Conservation (phyloP, 108 stramenopile genomes). For the Pseudonitzschia multiseries region DNA sequence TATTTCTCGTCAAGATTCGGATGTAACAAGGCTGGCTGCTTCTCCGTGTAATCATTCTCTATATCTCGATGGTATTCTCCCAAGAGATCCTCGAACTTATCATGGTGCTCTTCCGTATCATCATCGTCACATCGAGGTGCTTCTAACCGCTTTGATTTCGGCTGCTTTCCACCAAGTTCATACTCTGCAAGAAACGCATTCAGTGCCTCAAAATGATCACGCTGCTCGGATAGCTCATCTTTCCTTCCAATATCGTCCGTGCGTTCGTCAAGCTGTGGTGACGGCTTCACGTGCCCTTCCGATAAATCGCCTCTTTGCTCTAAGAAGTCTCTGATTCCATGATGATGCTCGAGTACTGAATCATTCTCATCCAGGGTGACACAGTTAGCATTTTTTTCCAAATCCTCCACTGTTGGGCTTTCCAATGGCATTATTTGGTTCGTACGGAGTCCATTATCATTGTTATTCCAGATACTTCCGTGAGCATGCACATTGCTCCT, state of each 20-base stretch:
- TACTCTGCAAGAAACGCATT: constrained; percentile 7
- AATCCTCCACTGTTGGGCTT: neutral
- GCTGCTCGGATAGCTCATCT: neutral
- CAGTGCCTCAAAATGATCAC: constrained; percentile 2
- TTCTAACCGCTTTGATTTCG: neutral
- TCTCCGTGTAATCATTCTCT: neutral
- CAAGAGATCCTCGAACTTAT: neutral
- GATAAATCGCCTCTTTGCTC: neutral
- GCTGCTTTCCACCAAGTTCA: neutral
- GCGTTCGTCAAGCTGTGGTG: neutral
- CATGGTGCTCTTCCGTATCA: neutral
- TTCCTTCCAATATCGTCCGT: neutral
- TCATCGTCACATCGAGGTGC: neutral
- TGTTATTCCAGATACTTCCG: neutral
- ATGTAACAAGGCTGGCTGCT: constrained; percentile 8
- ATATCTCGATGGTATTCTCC: constrained; percentile 1
- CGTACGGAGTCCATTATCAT: neutral
- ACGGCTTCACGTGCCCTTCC: neutral
- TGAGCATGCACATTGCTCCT: neutral
- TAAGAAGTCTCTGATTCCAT: neutral
- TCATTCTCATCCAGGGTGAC: neutral
- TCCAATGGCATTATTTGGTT: neutral
- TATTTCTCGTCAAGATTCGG: constrained; percentile 7
- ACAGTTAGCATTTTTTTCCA: neutral
- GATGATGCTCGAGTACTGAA: constrained; percentile 1